Evolutionary conservation across 805 yeast genomes (phyloP).

Genomic region (Candida germanica): DNA sequence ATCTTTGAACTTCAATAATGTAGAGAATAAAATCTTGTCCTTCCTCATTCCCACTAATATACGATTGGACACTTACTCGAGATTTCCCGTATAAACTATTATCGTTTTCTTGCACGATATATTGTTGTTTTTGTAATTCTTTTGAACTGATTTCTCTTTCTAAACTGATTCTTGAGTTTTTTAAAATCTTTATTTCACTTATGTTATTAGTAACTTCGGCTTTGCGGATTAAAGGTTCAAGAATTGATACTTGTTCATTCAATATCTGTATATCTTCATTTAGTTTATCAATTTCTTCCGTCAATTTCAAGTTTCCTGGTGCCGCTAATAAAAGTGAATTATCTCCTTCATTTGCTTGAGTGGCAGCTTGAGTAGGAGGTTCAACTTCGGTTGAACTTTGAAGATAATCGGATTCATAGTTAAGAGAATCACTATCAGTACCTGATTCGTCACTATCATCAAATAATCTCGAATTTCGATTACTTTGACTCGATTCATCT

Average conservation of each 20-base stretch:
- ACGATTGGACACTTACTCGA: slow-evolving; percentile 49
- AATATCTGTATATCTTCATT: slow-evolving; percentile 55
- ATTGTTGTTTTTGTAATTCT: slow-evolving; percentile 75
- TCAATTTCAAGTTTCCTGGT: slow-evolving; percentile 63
- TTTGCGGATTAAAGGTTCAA: slow-evolving; percentile 67
- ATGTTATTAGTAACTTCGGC: slow-evolving; percentile 82
- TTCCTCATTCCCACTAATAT: slow-evolving; percentile 51
- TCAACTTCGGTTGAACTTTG: slow-evolving; percentile 16
- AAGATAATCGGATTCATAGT: slow-evolving; percentile 20
- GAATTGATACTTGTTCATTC: slow-evolving; percentile 57
- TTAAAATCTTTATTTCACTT: slow-evolving; percentile 63
- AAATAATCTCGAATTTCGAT: slow-evolving; percentile 28
- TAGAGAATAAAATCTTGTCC: slow-evolving; percentile 63
- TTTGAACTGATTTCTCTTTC: slow-evolving; percentile 70
- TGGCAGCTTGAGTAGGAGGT: slow-evolving; percentile 2
- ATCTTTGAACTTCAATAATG: slow-evolving; percentile 70
- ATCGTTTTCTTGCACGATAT: slow-evolving; percentile 77
- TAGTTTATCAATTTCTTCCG: slow-evolving; percentile 64
- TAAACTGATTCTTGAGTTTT: slow-evolving; percentile 63
- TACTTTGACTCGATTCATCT: neutral
- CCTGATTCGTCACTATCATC: slow-evolving; percentile 37
- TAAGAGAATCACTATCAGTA: slow-evolving; percentile 30
- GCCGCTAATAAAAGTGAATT: slow-evolving; percentile 44
- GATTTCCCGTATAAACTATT: slow-evolving; percentile 72
- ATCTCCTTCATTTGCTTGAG: slow-evolving; percentile 6